Evolutionary conservation across 179 eudicot species (phyloP).

Genomic region (Spinacia oleracea): DNA sequence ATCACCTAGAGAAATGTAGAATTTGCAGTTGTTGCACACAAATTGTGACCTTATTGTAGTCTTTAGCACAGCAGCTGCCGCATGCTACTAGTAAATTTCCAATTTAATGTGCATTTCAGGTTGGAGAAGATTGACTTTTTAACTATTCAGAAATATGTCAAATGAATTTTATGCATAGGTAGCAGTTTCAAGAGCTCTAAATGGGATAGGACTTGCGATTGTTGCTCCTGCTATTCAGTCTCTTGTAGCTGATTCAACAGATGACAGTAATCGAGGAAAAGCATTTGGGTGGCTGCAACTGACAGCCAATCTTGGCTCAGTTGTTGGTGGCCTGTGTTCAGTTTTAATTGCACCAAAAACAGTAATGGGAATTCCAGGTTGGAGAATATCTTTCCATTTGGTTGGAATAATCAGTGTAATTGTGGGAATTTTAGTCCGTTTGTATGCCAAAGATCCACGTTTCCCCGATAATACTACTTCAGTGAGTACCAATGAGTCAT

Average conservation of each 20-base stretch:
- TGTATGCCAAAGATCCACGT: slow-evolving; percentile 80
- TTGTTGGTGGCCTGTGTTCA: slow-evolving; percentile 70
- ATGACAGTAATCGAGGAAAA: slow-evolving; percentile 75
- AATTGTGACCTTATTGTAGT: neutral
- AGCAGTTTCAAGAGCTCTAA: slow-evolving; percentile 87
- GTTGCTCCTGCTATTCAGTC: slow-evolving; percentile 86
- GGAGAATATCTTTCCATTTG: slow-evolving; percentile 79
- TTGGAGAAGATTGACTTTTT: neutral
- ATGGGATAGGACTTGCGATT: slow-evolving; percentile 88
- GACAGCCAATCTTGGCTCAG: slow-evolving; percentile 66
- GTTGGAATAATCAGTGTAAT: slow-evolving; percentile 71
- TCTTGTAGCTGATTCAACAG: slow-evolving; percentile 84
- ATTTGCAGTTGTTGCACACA: neutral
- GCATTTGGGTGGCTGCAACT: slow-evolving; percentile 86
- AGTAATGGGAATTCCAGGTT: slow-evolving; percentile 78
- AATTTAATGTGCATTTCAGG: neutral
- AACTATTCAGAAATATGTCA: neutral
- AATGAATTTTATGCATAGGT: slow-evolving; percentile 46
- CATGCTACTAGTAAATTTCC: neutral
- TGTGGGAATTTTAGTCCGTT: slow-evolving; percentile 64
- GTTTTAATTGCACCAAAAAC: slow-evolving; percentile 66
- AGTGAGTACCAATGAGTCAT: slow-evolving; percentile 27
- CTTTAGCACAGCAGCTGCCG: neutral
- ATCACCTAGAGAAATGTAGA: neutral
- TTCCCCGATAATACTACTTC: slow-evolving; percentile 32